Base-by-base conservation (phyloP, 768 basidiomycete species). In the Cystofilobasidium macerans region DNA sequence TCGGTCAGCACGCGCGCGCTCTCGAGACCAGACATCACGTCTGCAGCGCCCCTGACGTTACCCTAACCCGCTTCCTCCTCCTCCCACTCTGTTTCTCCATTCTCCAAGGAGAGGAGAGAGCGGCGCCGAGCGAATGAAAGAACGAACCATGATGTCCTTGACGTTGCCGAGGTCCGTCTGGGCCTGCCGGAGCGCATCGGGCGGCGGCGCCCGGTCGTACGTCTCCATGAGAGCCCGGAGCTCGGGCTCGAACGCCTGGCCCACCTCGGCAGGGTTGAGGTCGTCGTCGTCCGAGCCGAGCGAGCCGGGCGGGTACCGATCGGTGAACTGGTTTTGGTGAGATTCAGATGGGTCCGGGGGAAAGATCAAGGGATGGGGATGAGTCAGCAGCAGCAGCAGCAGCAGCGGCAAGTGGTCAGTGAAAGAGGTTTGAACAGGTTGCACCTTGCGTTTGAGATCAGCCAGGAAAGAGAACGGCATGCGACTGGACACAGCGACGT, bases 381-480 rank as follows among this genome's bases (percentile, higher is more conserved):
- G 32, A 7, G 24, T 12, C 48, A 48, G 40, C 54, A 38, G 8
- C 24, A 38, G 35, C 24, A 48, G 26, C 30, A 28, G 65, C n/a
- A n/a, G 40, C 64, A 32, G 38, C 40, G 33, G 22, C 24, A 16
- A 13, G 9, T 22, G 26, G 57, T 40, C 42, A 32, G 33, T n/a
- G 20, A 43, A 24, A 38, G 43, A 54, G 26, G 51, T 18, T 16
- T 20, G 16, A 42, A 28, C 30, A 26, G 33, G 40, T 56, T 75
- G 64, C 61, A 76, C 73, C 73, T 84, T 81, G 71, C 75, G 71
- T 48, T 95, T 90, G 16, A 99, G 79, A 56, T 93, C 90, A 42
- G 82, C 79, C 5, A 99, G 80, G 77, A 98, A 99, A 6, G 88
- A 87, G 73, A 98, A 99, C 14, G 95, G 92, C 81, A 90, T 87